A percentile compares a stretch with the other conserved stretches of the same genome.
phyloP scores from a whole-genome alignment of 345 rosid species.

The Sisymbrium altissimum region DNA sequence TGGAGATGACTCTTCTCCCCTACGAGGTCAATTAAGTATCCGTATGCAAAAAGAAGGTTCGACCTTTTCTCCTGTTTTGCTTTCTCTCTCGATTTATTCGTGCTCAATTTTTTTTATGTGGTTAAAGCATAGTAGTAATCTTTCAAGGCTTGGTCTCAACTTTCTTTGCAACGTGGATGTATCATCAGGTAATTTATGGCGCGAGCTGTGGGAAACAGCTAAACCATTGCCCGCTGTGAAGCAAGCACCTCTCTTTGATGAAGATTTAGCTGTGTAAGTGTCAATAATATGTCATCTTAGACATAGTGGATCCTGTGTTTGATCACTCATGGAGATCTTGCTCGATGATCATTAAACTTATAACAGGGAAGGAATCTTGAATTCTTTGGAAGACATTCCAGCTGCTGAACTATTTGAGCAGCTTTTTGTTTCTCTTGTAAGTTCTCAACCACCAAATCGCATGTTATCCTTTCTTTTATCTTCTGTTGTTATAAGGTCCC shows the following conservation, averaged over 20 bases:
- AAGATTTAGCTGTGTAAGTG: slow-evolving; percentile 95
- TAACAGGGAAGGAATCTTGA: slow-evolving; percentile 83
- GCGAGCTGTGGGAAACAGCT: slow-evolving; percentile 89
- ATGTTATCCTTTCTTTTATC: neutral
- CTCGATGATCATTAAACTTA: neutral
- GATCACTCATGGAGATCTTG: slow-evolving; percentile 14
- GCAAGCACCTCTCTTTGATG: slow-evolving; percentile 89
- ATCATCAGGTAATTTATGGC: slow-evolving; percentile 87
- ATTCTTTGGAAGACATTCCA: slow-evolving; percentile 67
- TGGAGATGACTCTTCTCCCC: slow-evolving; percentile 49
- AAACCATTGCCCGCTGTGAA: slow-evolving; percentile 85
- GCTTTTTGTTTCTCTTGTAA: slow-evolving; percentile 78
- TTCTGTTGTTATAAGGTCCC: neutral
- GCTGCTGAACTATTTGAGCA: slow-evolving; percentile 75
- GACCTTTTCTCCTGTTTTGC: neutral
- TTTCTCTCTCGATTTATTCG: neutral
- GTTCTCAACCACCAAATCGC: slow-evolving; percentile 23
- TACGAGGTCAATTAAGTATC: slow-evolving; percentile 80
- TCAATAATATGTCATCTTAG: slow-evolving; percentile 10
- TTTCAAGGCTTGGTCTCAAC: neutral
- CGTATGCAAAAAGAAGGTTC: slow-evolving; percentile 98
- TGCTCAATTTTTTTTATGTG: neutral
- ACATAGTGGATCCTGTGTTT: neutral
- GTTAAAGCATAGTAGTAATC: neutral
- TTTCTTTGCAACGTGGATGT: neutral